Conservation (phyloP, 2,329 filamentous ascomycete species). For the Aureobasidium sp. region DNA sequence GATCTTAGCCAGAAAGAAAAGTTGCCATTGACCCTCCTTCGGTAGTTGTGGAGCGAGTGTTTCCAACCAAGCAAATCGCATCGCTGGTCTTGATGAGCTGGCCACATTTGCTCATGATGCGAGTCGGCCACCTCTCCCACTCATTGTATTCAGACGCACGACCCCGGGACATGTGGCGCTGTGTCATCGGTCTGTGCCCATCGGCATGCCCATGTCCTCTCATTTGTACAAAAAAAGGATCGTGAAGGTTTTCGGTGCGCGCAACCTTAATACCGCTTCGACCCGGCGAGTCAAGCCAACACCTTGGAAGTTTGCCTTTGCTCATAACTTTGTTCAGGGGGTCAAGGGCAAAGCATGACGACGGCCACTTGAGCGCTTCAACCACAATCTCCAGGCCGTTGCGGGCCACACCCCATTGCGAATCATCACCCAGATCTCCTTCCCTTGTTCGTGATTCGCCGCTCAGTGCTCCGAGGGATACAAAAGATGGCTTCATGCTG, state of each 20-base stretch:
- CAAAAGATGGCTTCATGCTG: background rate
- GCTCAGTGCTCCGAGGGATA: background rate
- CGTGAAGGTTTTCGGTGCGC: slow-evolving; percentile 12
- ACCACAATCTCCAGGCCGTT: slow-evolving; percentile 3
- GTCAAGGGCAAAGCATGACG: slow-evolving; percentile 7
- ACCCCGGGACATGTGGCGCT: slow-evolving; percentile 8
- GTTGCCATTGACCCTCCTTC: slow-evolving; percentile 4
- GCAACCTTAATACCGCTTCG: slow-evolving; percentile 12
- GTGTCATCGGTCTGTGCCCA: slow-evolving; percentile 11
- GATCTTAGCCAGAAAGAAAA: slow-evolving; percentile 10
- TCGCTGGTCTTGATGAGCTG: slow-evolving; percentile 5
- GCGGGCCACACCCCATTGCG: background rate
- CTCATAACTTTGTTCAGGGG: slow-evolving; percentile 1
- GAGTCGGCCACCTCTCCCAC: background rate
- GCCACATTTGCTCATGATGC: background rate
- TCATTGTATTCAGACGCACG: background rate
- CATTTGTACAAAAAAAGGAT: slow-evolving; percentile 9
- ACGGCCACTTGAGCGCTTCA: background rate
- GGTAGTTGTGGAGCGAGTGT: slow-evolving; percentile 10
- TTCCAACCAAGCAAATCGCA: slow-evolving; percentile 1
- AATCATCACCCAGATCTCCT: background rate
- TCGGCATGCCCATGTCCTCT: background rate
- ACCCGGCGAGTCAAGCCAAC: slow-evolving; percentile 3
- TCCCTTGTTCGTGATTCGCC: background rate
- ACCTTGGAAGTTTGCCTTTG: background rate